Base-by-base conservation (phyloP, 805 yeast genomes). In the Kodamaea jinghongensis region DNA sequence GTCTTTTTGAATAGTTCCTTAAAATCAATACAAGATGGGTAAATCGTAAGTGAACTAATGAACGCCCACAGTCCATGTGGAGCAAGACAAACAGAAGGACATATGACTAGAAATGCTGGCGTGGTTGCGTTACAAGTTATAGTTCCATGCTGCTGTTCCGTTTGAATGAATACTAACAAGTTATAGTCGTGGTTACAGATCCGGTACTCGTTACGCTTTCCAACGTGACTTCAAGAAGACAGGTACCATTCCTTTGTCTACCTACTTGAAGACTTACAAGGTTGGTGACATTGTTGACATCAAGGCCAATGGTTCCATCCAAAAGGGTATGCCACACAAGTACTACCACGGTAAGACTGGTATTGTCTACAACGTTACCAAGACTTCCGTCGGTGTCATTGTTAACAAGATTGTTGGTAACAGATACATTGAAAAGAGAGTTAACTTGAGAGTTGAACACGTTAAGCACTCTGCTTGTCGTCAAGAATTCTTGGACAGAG, bases 271-370 rank as follows among this genome's bases (percentile, higher is more conserved):
- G 85, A 77, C 81, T 70, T 93, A 93, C 95, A 89, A 82, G 77
- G 97, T 93, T 65, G 99, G 99, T 69, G 99, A 93, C 75, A 91
- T 93, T 64, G 99, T 93, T 67, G 99, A 93, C 76, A 90, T 93
- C 81, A 91, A 87, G 79, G 99, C 95, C 74, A 93, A 93, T 73
- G 96, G 96, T 82, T 81, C 99, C 59, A 80, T 90, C 81, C 98
- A 93, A 74, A 90, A 91, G 85, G 97, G 98, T 87, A 88, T 93
- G 96, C 99, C 99, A 73, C 96, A 88, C 89, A 93, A 93, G 81
- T 90, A 80, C 86, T 93, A 93, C 96, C 97, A 93, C 83, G 99
- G 99, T 78, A 93, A 90, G 84, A 93, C 99, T 58, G 99, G 99
- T 84, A 87, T 93, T 62, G 82, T 93, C 56, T 93, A 82, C 96